phyloP scores from a whole-genome alignment of 2,329 filamentous ascomycete species.

The Aulographum hederae region DNA sequence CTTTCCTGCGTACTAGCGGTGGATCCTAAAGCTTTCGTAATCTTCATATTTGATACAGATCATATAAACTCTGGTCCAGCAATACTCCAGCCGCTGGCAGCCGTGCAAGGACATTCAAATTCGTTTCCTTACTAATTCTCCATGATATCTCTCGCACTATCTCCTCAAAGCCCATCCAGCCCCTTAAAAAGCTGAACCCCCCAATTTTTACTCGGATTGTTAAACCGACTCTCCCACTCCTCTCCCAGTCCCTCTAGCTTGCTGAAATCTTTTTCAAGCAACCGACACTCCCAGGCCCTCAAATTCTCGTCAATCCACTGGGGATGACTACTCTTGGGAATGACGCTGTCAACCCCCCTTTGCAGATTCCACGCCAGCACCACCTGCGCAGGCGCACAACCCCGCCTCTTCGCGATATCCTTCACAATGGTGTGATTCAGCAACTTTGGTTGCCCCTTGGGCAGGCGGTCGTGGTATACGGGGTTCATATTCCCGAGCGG shows the following conservation, averaged over 20 bases:
- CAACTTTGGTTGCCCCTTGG: not conserved
- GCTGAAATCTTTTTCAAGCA: not conserved
- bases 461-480: not conserved
- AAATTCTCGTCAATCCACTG: slow-evolving; percentile 1
- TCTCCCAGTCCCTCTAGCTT: not conserved
- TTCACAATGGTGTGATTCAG: not conserved
- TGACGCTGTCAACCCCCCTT: not conserved
- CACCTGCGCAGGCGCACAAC: slow-evolving; percentile 3
- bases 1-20: no score
- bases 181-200: not conserved
- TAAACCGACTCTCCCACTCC: not conserved
- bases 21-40: no score
- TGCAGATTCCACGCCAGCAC: slow-evolving; percentile 3
- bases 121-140: no score
- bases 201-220: not conserved
- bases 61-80: no score
- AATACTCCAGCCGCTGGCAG: no score
- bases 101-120: no score
- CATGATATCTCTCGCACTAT: no score
- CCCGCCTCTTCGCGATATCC: not conserved
- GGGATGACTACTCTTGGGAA: not conserved
- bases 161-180: no score
- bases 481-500: slow-evolving; percentile 3
- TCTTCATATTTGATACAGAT: no score
- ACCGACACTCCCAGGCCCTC: not conserved